Evolutionary conservation across 176 grass and related monocot species (phyloP).

Genomic region (Zea mays): DNA sequence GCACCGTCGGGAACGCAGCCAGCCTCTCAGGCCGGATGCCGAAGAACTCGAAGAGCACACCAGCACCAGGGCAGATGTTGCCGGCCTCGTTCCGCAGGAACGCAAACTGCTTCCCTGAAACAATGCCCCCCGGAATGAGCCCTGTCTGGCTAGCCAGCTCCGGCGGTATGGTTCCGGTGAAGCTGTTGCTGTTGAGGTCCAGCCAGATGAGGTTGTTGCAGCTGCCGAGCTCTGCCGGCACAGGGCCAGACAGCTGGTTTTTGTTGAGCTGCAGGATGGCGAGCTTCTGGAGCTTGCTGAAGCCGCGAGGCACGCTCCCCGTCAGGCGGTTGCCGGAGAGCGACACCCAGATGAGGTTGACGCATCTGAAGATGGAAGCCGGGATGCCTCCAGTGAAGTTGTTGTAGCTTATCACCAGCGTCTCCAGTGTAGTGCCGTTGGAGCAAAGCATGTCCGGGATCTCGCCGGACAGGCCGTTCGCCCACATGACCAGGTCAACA

Average conservation of each 20-base stretch:
- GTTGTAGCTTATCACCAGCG: conserved; percentile 91
- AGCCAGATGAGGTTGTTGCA: conserved; percentile 96
- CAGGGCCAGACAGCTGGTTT: conserved; percentile 59
- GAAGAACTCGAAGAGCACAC: conserved; percentile 93
- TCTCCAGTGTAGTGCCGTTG: conserved; percentile 55
- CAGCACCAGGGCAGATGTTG: conserved; percentile 86
- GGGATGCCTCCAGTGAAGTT: conserved; percentile 64
- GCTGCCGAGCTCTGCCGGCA: conserved; percentile 67
- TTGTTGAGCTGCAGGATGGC: conserved; percentile 85
- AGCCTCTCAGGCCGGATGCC: conserved; percentile 75
- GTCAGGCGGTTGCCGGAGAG: conserved; percentile 71
- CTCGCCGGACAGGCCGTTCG: conserved; percentile 69
- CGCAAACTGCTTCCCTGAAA: conserved; percentile 87
- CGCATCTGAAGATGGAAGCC: conserved; percentile 54
- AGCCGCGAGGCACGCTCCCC: conserved; percentile 54
- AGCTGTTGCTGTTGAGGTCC: conserved; percentile 76
- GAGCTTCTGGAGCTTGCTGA: conserved; percentile 68
- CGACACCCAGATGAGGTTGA: conserved; percentile 82
- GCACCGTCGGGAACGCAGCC: conserved; percentile 56
- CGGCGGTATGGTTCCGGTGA: conserved; percentile 62
- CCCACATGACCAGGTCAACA: conserved; percentile 78
- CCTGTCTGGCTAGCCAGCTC: conserved; percentile 63
- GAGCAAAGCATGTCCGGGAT: conserved; percentile 74
- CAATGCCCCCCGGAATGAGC: conserved; percentile 67
- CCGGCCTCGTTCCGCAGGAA: conserved; percentile 91